Base-by-base conservation (phyloP, 148 eudicot species). In the Amaranthus cruentus region DNA sequence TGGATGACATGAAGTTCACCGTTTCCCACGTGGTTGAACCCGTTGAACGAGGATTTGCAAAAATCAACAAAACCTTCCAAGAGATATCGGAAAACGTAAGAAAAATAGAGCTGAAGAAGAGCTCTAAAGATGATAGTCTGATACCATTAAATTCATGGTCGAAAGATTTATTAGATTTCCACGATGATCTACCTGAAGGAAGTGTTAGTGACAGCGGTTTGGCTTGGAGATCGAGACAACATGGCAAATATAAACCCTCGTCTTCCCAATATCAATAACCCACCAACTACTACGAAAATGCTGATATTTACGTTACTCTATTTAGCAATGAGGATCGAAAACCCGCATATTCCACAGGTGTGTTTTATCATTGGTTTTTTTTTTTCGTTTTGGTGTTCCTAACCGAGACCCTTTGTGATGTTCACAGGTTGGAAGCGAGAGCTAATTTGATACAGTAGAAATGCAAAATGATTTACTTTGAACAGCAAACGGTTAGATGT, bases 1-100 rank as follows among this genome's bases (percentile, higher is more conserved):
- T 82, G 6, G 98, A 89, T 76, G 98, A 94, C 85, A 91, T 94
- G 98, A 94, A 82, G 89, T 94, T 84, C 85, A 91, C 98, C 38
- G 90, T 94, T 59, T 91, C 97, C 10, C 98, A 94, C 65, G 97
- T 94, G 60, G 97, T 89, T 12, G 96, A 94, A 78, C 98, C 98
- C n/a, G 97, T 94, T 54, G 98, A 94, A 82, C 85, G 98, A 81
- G 97, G 98, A 47, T 73, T 94, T 72, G 89, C 98, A 18, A 94
- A 82, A 71, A 86, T 94, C 70, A 94, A 94, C 60, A 84, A 61
- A 84, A 94, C 91, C 43, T 87, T 94, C 78, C 92, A 88, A 48
- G 85, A 91, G 73, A 91, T 94, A 87, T 91, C 98, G n/a, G 97
- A 94, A 79, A 94, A 89, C 66, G 87, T 91, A 55, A 91, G 86